Percentiles rank a stretch among this genome's conserved stretches.
Evolutionary conservation across 2,329 filamentous ascomycete species (phyloP).

Genomic region (Ophiostoma novo-ulmi): DNA sequence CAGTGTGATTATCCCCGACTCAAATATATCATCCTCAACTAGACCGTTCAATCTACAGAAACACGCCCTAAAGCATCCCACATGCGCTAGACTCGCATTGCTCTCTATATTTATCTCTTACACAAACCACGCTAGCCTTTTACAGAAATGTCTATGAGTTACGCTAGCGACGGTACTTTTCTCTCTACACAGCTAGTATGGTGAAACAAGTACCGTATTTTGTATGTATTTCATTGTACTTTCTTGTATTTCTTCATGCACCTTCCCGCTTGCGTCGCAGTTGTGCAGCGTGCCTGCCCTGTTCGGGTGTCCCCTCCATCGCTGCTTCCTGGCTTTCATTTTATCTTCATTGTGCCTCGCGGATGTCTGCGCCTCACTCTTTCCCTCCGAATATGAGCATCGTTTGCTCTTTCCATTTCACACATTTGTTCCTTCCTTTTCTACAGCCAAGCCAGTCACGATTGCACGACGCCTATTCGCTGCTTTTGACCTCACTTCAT

Average conservation of each 20-base stretch:
- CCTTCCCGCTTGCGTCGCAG: slow-evolving; percentile 7
- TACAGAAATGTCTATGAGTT: background rate
- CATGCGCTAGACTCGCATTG: slow-evolving; percentile 1
- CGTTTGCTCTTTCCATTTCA: background rate
- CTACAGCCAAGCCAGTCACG: background rate
- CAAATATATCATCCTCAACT: background rate
- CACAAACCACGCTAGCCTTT: background rate
- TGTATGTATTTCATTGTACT: background rate
- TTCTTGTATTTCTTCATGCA: background rate
- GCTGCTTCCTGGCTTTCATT: slow-evolving; percentile 5
- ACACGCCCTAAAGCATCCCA: slow-evolving; percentile 7
- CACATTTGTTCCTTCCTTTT: background rate
- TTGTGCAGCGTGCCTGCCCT: background rate
- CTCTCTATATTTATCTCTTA: slow-evolving; percentile 12
- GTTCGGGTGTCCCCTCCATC: background rate
- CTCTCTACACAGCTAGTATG: background rate
- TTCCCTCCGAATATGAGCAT: background rate
- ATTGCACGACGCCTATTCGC: background rate
- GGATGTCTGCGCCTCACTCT: background rate
- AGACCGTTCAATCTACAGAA: background rate
- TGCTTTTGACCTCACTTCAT: background rate
- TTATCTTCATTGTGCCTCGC: background rate
- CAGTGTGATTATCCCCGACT: background rate
- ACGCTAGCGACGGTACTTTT: background rate
- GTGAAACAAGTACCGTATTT: background rate